Conservation (phyloP, 768 basidiomycete species). For the Amanita jacksonii region DNA sequence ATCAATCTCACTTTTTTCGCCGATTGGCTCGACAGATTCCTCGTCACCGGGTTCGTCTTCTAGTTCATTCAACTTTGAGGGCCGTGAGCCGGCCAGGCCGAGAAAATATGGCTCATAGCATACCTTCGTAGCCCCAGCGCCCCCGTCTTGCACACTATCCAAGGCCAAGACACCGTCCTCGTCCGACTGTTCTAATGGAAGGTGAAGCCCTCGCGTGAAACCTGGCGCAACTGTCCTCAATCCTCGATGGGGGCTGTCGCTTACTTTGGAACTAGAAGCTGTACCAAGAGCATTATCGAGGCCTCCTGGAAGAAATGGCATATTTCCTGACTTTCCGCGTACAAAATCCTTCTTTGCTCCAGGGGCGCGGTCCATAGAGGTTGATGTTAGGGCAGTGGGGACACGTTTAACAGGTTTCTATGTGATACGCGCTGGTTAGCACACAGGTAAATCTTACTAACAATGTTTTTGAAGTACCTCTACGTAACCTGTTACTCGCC, state of each 20-base stretch:
- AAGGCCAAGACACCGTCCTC: slow-evolving; percentile 33
- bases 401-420: slow-evolving; percentile 47
- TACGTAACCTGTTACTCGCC: slow-evolving; percentile 68
- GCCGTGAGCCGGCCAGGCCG: background rate
- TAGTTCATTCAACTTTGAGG: slow-evolving; percentile 5
- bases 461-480: slow-evolving; percentile 42
- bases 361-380: slow-evolving; percentile 78
- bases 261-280: slow-evolving; percentile 18
- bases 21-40: background rate
- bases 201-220: slow-evolving; percentile 66
- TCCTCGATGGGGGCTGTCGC: slow-evolving; percentile 28
- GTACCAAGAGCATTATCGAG: slow-evolving; percentile 54
- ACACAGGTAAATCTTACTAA: slow-evolving; percentile 2
- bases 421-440: background rate
- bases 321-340: slow-evolving; percentile 85
- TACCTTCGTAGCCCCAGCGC: slow-evolving; percentile 11
- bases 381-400: slow-evolving; percentile 73
- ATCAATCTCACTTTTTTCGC: slow-evolving; percentile 49
- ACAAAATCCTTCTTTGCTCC: slow-evolving; percentile 77
- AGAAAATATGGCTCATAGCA: background rate
- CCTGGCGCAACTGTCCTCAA: slow-evolving; percentile 76
- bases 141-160: slow-evolving; percentile 16
- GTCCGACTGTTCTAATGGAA: slow-evolving; percentile 48
- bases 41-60: slow-evolving; percentile 12
- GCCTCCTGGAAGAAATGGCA: slow-evolving; percentile 94